Evolutionary conservation across 345 rosid species (phyloP).

Genomic region (Brassica cretica): DNA sequence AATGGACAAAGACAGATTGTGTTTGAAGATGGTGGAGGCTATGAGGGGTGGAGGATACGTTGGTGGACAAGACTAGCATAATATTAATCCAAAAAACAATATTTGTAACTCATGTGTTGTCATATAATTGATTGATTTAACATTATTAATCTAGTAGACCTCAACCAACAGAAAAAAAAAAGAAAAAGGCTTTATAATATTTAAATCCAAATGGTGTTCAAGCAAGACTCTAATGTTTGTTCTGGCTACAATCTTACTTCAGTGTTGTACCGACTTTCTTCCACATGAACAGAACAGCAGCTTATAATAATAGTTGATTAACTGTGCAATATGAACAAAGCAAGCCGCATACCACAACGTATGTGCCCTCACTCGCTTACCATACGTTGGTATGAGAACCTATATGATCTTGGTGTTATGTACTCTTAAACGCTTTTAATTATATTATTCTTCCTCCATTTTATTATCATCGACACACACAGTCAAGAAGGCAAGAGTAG

Average conservation of each 20-base stretch:
- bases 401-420: not conserved
- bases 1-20: slow-evolving; percentile 22
- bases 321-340: too few species aligned
- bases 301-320: too few species aligned
- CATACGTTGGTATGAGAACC: not conserved
- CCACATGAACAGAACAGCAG: too few species aligned
- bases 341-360: too few species aligned
- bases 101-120: not conserved
- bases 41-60: slow-evolving; percentile 34
- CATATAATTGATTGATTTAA: not conserved
- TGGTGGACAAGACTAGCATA: slow-evolving; percentile 18
- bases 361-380: slow-evolving; percentile 26
- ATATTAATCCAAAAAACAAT: not conserved
- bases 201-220: slow-evolving; percentile 13
- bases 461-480: not conserved
- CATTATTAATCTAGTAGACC: not conserved
- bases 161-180: not conserved
- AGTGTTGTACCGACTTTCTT: too few species aligned
- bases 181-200: not conserved
- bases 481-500: not conserved
- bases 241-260: not conserved
- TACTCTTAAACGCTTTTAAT: not conserved
- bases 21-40: slow-evolving; percentile 34
- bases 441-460: not conserved
- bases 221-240: slow-evolving; percentile 2